Evolutionary conservation across 2,329 filamentous ascomycete species (phyloP).

Genomic region (Domatiomyces globalis): DNA sequence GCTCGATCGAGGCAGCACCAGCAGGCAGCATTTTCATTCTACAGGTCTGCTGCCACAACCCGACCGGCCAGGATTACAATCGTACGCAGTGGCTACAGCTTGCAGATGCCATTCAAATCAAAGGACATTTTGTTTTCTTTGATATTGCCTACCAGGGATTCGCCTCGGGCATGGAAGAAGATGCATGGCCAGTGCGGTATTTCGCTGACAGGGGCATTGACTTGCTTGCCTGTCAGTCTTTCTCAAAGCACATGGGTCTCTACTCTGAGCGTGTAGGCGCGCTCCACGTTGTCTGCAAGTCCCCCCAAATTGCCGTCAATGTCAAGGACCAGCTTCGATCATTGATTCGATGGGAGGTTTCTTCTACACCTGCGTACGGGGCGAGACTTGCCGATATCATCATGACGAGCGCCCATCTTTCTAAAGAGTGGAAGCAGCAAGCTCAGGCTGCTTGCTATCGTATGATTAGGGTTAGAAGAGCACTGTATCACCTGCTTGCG

Average conservation of each 20-base stretch:
- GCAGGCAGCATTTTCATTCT: conserved; percentile 71
- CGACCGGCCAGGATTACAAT: conserved; percentile 85
- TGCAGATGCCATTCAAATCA: conserved; percentile 59
- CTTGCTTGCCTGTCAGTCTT: conserved; percentile 47
- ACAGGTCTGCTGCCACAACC: conserved; percentile 93
- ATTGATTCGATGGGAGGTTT: conserved; percentile 21
- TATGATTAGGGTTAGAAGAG: conserved; percentile 13
- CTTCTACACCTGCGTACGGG: conserved; percentile 21
- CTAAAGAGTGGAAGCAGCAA: conserved; percentile 22
- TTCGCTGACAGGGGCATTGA: conserved; percentile 62
- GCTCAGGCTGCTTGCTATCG: conserved; percentile 22
- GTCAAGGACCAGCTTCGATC: background rate
- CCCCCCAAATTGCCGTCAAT: background rate
- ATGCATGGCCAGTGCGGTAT: conserved; percentile 79
- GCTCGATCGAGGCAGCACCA: conserved; percentile 72
- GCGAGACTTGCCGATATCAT: conserved; percentile 21
- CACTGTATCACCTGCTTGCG: conserved; percentile 18
- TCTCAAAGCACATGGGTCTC: conserved; percentile 57
- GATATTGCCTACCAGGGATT: conserved; percentile 96
- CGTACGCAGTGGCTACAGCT: conserved; percentile 85
- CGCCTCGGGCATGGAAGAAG: conserved; percentile 69
- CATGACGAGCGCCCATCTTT: conserved; percentile 16
- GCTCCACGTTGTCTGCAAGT: conserved; percentile 49
- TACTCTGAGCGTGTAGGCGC: conserved; percentile 92
- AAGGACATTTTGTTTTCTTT: conserved; percentile 91